Evolutionary conservation across 192 early-diverging fungal genomes (phyloP).

Genomic region (Coemansia biformis): DNA sequence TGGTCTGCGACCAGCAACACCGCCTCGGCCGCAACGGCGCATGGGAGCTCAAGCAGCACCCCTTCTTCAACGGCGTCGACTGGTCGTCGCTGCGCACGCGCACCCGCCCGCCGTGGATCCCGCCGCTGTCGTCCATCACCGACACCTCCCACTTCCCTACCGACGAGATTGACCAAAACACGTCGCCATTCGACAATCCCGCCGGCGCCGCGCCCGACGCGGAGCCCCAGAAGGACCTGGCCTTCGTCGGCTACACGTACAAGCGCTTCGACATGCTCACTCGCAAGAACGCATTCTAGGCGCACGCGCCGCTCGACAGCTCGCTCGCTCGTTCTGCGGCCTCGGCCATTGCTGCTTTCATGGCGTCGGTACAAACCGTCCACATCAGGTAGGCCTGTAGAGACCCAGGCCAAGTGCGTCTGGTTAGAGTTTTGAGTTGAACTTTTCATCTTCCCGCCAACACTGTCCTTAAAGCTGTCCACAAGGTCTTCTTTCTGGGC

Average conservation of each 20-base stretch:
- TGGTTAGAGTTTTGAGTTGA: too few relatives aligned
- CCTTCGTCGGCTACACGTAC: conserved; percentile 99
- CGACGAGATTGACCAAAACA: conserved; percentile 81
- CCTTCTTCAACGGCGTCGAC: conserved; percentile 91
- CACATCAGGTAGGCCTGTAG: too few relatives aligned
- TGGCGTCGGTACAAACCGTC: too few relatives aligned
- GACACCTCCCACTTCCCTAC: conserved; percentile 98
- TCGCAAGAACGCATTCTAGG: conserved; percentile 64
- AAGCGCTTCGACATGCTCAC: conserved; percentile 85
- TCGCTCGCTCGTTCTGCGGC: too few relatives aligned
- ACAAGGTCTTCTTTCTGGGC: too few relatives aligned
- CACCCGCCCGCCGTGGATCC: conserved; percentile 87
- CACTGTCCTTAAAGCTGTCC: too few relatives aligned
- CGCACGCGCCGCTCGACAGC: too few relatives aligned
- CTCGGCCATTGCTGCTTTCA: too few relatives aligned
- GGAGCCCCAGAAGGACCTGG: conserved; percentile 81
- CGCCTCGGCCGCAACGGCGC: conserved; percentile 81
- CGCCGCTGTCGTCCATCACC: conserved; percentile 85
- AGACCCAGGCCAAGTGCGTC: too few relatives aligned
- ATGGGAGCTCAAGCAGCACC: conserved; percentile 84
- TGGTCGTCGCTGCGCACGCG: conserved; percentile 78
- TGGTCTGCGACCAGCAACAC: conserved; percentile 82
- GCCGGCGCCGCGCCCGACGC: conserved; percentile 16
- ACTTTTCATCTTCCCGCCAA: too few relatives aligned
- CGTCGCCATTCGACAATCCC: conserved; percentile 46